Base-by-base conservation (phyloP, 306 rosid genomes). In the Fragaria ananassa region DNA sequence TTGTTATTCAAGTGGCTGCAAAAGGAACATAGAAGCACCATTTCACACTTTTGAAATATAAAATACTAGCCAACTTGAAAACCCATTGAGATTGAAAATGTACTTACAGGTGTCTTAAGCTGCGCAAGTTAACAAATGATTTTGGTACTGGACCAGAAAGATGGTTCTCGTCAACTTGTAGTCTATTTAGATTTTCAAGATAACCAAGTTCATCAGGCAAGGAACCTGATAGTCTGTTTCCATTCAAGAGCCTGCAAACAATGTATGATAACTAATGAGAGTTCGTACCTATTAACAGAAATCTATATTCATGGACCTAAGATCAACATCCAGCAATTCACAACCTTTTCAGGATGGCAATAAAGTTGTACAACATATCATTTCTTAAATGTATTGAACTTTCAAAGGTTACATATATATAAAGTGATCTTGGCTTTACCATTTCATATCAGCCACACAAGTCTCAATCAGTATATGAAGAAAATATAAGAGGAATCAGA, bases 1-100 rank as follows among this genome's bases (percentile, higher is more conserved):
- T 87, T 87, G 76, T 87, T 87, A 71, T 87, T 87, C 88, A 87
- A 76, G 78, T 87, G 90, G 63, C 88, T 87, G 85, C 82, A 27
- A 42, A 71, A 70, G 39, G 29, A 54, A 29, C 39, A 23, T 11
- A 10, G 27, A 35, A 10, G 21, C 54, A 29, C 11, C 49, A 60
- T 46, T 51, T 74, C 56, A 57, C 13, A 21, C 41, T 23, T 17
- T 46, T 60, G 44, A 79, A 57, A 18, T 34, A 23, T 14, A 35
- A 31, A 31, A 50, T 19, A 23, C 39, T 9, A 34, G 25, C 68
- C 46, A 72, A 58, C 53, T 17, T 72, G 18, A 39, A 44, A 50
- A 27, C 10, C 10, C 10, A 19, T 67, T 39, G 35, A 63, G 72
- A 35, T 68, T 6, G 42, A 68, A 66, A 47, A 79, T 37, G 51